Conservation (phyloP, 2,329 filamentous ascomycete genomes). For the Fusarium newnesense region DNA sequence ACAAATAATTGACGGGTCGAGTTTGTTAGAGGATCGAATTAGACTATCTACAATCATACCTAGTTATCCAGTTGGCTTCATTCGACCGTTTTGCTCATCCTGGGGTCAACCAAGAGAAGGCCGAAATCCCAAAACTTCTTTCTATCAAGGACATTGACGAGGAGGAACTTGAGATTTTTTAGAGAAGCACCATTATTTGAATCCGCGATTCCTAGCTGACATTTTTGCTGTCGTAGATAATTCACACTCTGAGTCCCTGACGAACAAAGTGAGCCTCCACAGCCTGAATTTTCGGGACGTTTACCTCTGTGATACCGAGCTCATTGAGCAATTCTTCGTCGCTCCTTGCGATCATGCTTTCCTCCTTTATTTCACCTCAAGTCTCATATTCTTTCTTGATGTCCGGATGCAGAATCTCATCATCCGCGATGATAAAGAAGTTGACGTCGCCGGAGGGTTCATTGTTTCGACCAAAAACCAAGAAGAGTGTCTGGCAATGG, state of each 20-base stretch:
- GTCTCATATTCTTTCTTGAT: too few species aligned
- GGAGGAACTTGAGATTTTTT: background rate
- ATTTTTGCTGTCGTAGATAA: too few species aligned
- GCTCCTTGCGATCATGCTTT: too few species aligned
- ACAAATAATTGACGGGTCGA: background rate
- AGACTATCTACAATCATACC: background rate
- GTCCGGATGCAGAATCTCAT: too few species aligned
- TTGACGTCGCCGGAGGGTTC: too few species aligned
- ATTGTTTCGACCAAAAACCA: too few species aligned
- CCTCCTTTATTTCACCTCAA: too few species aligned
- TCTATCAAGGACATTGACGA: background rate
- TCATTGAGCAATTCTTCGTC: too few species aligned
- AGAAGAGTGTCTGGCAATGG: too few species aligned
- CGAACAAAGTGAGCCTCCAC: background rate
- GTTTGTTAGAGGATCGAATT: background rate
- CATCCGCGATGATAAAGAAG: too few species aligned
- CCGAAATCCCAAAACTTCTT: too few species aligned
- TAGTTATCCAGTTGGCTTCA: background rate
- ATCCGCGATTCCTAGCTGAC: background rate
- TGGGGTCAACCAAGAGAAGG: background rate
- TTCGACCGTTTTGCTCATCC: background rate
- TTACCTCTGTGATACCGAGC: too few species aligned
- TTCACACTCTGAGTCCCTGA: background rate
- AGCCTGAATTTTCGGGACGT: background rate
- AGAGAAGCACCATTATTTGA: background rate